Evolutionary conservation across 1,284 basidiomycete genomes (phyloP).

Genomic region (Calocybe gambosa): DNA sequence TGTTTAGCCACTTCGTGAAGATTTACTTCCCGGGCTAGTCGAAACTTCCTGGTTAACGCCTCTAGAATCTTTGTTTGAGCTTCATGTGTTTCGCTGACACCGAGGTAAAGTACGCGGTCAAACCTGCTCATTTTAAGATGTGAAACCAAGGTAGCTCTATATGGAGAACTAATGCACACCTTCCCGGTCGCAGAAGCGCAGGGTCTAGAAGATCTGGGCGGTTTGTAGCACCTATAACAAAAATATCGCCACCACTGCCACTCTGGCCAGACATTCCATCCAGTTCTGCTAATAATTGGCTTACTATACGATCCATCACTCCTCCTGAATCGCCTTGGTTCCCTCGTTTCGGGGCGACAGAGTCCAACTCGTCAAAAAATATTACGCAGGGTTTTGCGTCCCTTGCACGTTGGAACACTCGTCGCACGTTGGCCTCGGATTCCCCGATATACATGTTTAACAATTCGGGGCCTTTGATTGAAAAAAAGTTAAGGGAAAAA

Average conservation of each 20-base stretch:
- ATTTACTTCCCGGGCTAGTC: constrained; percentile 66
- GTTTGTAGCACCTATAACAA: constrained; percentile 98
- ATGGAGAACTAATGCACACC: constrained; percentile 36
- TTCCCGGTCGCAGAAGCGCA: constrained; percentile 87
- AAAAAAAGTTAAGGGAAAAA: constrained; percentile 89
- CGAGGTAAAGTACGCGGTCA: constrained; percentile 95
- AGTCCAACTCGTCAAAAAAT: constrained; percentile 98
- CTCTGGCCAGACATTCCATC: constrained; percentile 78
- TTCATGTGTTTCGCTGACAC: constrained; percentile 84
- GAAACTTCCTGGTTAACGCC: constrained; percentile 92
- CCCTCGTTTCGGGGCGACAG: constrained; percentile 92
- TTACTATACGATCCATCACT: constrained; percentile 97
- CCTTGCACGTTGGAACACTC: constrained; percentile 87
- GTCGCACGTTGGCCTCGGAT: constrained; percentile 93
- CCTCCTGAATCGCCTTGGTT: constrained; percentile 94
- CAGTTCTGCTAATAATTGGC: constrained; percentile 91
- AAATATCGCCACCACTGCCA: constrained; percentile 64
- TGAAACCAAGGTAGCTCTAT: not conserved
- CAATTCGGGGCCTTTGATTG: constrained; percentile 95
- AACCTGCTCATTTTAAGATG: constrained; percentile 51
- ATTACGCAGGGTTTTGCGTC: constrained; percentile 91
- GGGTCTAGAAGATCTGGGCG: constrained; percentile 93
- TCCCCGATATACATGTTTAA: constrained; percentile 99
- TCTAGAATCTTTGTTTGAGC: constrained; percentile 86
- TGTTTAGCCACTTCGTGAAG: constrained; percentile 63